Evolutionary conservation across 495 filamentous ascomycete genomes (phyloP).

Genomic region (Paragyromitra xinjiangensis): DNA sequence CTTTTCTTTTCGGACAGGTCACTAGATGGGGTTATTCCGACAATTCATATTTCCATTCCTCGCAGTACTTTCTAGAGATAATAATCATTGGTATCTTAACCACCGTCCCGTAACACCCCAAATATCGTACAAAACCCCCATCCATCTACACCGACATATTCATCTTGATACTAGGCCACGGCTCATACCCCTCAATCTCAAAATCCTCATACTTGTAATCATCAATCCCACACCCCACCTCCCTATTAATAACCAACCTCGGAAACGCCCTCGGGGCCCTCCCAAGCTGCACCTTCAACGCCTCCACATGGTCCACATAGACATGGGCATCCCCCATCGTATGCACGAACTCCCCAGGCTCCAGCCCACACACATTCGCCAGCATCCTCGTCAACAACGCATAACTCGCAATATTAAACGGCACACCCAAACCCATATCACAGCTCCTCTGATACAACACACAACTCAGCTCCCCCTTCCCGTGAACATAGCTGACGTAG

Average conservation of each 20-base stretch:
- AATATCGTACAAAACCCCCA: slow-evolving; percentile 14
- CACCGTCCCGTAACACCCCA: not conserved
- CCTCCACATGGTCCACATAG: slow-evolving; percentile 91
- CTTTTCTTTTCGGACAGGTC: not conserved
- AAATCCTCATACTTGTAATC: slow-evolving; percentile 91
- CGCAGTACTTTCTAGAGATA: slow-evolving; percentile 15
- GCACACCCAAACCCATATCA: slow-evolving; percentile 97
- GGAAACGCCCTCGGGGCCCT: slow-evolving; percentile 86
- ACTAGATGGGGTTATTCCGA: slow-evolving; percentile 14
- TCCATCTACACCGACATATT: slow-evolving; percentile 88
- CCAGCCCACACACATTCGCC: slow-evolving; percentile 82
- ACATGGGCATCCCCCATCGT: slow-evolving; percentile 97
- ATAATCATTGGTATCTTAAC: slow-evolving; percentile 43
- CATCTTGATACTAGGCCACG: slow-evolving; percentile 91
- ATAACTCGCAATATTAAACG: slow-evolving; percentile 97
- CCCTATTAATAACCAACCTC: slow-evolving; percentile 72
- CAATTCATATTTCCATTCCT: not conserved
- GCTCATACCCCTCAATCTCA: slow-evolving; percentile 84
- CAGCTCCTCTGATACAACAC: slow-evolving; percentile 92
- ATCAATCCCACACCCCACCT: slow-evolving; percentile 74
- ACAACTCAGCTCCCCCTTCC: slow-evolving; percentile 72
- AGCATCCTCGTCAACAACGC: slow-evolving; percentile 93
- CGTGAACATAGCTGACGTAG: slow-evolving; percentile 77
- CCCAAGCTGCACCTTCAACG: slow-evolving; percentile 78
- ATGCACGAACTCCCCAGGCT: slow-evolving; percentile 84